phyloP scores from a whole-genome alignment of 2,329 filamentous ascomycete species.

The Ceratocystis colombiana region DNA sequence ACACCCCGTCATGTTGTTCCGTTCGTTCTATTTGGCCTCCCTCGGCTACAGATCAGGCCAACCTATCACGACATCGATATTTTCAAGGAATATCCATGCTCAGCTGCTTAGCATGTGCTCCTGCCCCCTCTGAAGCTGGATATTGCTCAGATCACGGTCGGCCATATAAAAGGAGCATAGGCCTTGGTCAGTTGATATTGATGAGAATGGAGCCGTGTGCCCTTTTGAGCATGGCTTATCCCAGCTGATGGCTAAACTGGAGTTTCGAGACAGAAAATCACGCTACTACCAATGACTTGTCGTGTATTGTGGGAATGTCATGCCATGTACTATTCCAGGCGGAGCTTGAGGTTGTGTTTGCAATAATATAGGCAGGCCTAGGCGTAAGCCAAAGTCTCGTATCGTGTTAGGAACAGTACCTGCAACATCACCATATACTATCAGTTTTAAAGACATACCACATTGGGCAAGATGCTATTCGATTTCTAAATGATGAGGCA shows the following conservation, averaged over 20 bases:
- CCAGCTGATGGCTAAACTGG: not conserved
- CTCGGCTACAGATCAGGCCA: not conserved
- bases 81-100: slow-evolving; percentile 8
- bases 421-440: not conserved
- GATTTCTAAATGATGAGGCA: slow-evolving; percentile 5
- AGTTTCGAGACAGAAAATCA: not conserved
- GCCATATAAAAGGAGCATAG: slow-evolving; percentile 4
- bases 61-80: not conserved
- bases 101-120: not conserved
- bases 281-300: not conserved
- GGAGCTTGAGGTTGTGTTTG: too few species aligned
- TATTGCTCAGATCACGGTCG: slow-evolving; percentile 2
- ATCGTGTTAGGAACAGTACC: not conserved
- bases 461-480: not conserved
- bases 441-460: not conserved
- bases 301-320: not conserved
- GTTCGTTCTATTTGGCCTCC: not conserved
- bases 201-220: not conserved
- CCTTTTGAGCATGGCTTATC: slow-evolving; percentile 9
- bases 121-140: not conserved
- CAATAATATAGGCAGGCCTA: too few species aligned
- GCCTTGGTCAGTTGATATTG: slow-evolving; percentile 4
- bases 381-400: not conserved
- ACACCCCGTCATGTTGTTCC: not conserved
- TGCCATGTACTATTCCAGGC: not conserved